Conservation (phyloP, 768 basidiomycete species). For the Cytidiella melzeri region DNA sequence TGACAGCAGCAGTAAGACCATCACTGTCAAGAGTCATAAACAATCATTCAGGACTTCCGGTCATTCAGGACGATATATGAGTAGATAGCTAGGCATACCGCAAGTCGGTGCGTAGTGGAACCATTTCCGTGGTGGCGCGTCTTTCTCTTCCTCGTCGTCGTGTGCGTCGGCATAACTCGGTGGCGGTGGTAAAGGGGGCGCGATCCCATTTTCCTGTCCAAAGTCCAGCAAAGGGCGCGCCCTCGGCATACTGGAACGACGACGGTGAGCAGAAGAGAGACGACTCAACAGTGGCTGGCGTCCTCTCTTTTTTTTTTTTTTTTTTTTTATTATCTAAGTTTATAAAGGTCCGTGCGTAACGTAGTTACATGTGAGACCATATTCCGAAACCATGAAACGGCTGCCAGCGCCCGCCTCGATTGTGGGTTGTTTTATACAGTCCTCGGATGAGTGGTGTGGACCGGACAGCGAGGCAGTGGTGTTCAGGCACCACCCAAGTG, state of each 20-base stretch:
- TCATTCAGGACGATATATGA: background rate
- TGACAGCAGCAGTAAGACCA: constrained; percentile 52
- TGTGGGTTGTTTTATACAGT: no score
- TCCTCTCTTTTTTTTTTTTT: no score
- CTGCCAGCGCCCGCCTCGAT: no score
- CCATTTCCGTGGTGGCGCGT: constrained; percentile 42
- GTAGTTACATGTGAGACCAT: no score
- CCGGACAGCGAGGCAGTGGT: no score
- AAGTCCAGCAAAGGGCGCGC: constrained; percentile 11
- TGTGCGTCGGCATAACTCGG: constrained; percentile 15
- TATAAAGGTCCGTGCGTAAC: no score
- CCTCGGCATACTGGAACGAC: constrained; percentile 2
- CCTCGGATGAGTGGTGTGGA: no score
- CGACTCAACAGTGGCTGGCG: background rate
- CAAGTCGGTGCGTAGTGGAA: constrained; percentile 52
- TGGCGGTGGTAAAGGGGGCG: constrained; percentile 5
- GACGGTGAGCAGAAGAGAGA: constrained; percentile 2
- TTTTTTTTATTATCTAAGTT: no score
- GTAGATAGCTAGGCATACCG: constrained; percentile 41
- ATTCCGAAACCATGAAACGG: no score
- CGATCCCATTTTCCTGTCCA: background rate
- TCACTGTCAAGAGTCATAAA: constrained; percentile 29
- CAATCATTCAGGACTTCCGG: background rate
- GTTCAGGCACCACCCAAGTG: no score
- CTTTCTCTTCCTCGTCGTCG: constrained; percentile 27